Conservation (phyloP, 2,329 filamentous ascomycete genomes). For the Trichophyton rubrum region DNA sequence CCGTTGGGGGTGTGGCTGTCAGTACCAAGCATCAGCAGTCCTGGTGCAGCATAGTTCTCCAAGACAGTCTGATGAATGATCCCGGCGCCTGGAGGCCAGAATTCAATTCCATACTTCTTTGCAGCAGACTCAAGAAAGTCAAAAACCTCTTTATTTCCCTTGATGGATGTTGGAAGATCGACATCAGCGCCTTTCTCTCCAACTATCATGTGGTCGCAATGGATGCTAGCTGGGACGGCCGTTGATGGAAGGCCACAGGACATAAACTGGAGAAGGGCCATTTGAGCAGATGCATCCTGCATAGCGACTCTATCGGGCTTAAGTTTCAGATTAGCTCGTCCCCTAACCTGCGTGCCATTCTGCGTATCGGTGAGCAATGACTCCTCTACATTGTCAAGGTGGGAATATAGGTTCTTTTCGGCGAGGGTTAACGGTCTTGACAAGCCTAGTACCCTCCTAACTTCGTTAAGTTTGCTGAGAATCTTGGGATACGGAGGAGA, state of each 20-base stretch:
- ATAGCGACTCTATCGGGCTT: slow-evolving; percentile 96
- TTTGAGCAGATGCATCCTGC: slow-evolving; percentile 97
- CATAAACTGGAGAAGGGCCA: slow-evolving; percentile 98
- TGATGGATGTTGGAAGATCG: slow-evolving; percentile 73
- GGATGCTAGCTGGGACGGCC: slow-evolving; percentile 90
- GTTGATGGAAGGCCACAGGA: slow-evolving; percentile 79
- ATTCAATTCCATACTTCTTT: slow-evolving; percentile 86
- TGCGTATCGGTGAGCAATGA: slow-evolving; percentile 70
- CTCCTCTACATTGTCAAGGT: slow-evolving; percentile 80
- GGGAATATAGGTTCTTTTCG: slow-evolving; percentile 97
- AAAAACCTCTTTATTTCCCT: slow-evolving; percentile 92
- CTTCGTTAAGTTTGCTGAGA: slow-evolving; percentile 61
- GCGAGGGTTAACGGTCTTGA: slow-evolving; percentile 63
- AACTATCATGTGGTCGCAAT: slow-evolving; percentile 98
- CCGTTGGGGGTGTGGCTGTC: slow-evolving; percentile 96
- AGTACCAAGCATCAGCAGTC: slow-evolving; percentile 96
- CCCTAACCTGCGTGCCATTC: slow-evolving; percentile 72
- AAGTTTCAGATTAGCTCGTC: slow-evolving; percentile 85
- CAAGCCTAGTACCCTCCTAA: slow-evolving; percentile 58
- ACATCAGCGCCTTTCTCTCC: slow-evolving; percentile 79
- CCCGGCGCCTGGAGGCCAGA: slow-evolving; percentile 85
- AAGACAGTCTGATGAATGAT: slow-evolving; percentile 97
- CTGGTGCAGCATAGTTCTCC: slow-evolving; percentile 95
- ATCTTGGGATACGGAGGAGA: slow-evolving; percentile 75
- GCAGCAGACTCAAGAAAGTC: slow-evolving; percentile 90